A percentile compares a stretch with the other conserved stretches of the same genome.
phyloP scores from a whole-genome alignment of 1,284 basidiomycete species.

The Phellopilus nigrolimitatus region DNA sequence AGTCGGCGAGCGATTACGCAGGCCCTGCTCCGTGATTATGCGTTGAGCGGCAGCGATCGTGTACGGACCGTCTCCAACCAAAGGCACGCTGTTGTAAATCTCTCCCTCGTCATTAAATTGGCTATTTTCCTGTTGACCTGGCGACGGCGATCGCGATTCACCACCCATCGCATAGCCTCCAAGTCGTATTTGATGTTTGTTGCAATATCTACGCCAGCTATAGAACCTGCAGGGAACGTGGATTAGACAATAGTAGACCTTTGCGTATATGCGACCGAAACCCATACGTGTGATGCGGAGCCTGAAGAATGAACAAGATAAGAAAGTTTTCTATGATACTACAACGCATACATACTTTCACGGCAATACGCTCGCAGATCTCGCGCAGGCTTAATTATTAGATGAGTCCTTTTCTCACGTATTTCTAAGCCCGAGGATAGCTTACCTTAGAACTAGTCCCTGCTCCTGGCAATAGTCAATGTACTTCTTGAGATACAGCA shows the following conservation, averaged over 20 bases:
- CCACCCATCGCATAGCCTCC: slow-evolving; percentile 74
- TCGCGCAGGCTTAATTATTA: slow-evolving; percentile 60
- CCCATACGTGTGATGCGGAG: slow-evolving; percentile 76
- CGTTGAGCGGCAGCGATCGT: slow-evolving; percentile 43
- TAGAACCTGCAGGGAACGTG: slow-evolving; percentile 54
- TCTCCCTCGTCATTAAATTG: slow-evolving; percentile 36
- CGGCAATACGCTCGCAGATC: slow-evolving; percentile 77
- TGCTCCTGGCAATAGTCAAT: slow-evolving; percentile 83
- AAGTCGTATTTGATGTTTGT: slow-evolving; percentile 79
- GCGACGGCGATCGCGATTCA: slow-evolving; percentile 39
- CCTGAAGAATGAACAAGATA: slow-evolving; percentile 36
- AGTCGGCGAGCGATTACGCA: slow-evolving; percentile 62
- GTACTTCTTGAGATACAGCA: slow-evolving; percentile 73
- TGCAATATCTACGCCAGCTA: slow-evolving; percentile 82
- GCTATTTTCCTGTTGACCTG: slow-evolving; percentile 37
- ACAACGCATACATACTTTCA: slow-evolving; percentile 48
- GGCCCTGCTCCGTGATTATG: slow-evolving; percentile 36
- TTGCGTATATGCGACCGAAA: background rate
- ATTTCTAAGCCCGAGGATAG: background rate
- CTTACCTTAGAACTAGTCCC: slow-evolving; percentile 68
- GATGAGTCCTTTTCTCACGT: no score
- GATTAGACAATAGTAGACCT: slow-evolving; percentile 11
- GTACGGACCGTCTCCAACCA: slow-evolving; percentile 37
- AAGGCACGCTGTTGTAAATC: slow-evolving; percentile 17
- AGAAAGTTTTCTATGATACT: slow-evolving; percentile 3